phyloP scores from a whole-genome alignment of 768 basidiomycete genomes.

The Sarcodon sp. region DNA sequence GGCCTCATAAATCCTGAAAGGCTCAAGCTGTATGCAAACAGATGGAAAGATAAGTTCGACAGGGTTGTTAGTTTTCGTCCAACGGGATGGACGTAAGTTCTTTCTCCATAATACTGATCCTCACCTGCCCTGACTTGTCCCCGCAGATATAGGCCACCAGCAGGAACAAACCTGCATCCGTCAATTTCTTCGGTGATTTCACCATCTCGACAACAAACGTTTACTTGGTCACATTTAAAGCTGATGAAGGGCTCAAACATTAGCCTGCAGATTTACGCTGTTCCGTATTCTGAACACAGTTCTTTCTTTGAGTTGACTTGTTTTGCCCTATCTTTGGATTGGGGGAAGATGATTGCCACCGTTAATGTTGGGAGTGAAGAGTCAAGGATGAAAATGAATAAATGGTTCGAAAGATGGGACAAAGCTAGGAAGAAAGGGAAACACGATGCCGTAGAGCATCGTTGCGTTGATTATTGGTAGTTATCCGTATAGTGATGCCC shows the following conservation, averaged over 20 bases:
- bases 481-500: background rate
- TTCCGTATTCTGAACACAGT: constrained; percentile 92
- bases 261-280: constrained; percentile 62
- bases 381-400: constrained; percentile 74
- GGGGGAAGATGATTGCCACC: constrained; percentile 87
- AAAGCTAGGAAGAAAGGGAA: constrained; percentile 55
- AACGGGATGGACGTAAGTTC: constrained; percentile 88
- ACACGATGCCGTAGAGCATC: constrained; percentile 20
- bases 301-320: constrained; percentile 94
- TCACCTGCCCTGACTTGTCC: background rate
- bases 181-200: constrained; percentile 60
- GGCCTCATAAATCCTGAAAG: constrained; percentile 62
- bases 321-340: constrained; percentile 82
- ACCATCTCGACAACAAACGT: constrained; percentile 49
- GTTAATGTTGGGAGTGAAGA: constrained; percentile 73
- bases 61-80: constrained; percentile 78
- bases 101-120: background rate
- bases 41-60: constrained; percentile 58
- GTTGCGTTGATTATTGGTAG: constrained; percentile 36
- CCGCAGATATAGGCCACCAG: constrained; percentile 50
- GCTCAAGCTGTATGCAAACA: constrained; percentile 64
- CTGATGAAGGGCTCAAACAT: constrained; percentile 61
- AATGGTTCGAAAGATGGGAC: constrained; percentile 87
- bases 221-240: constrained; percentile 56
- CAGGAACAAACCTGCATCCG: constrained; percentile 48